These are phyloP conservation scores for Candida gigantensis DNA, from an alignment of 1,139 yeast species.

Conservation along the genomic window DNA sequence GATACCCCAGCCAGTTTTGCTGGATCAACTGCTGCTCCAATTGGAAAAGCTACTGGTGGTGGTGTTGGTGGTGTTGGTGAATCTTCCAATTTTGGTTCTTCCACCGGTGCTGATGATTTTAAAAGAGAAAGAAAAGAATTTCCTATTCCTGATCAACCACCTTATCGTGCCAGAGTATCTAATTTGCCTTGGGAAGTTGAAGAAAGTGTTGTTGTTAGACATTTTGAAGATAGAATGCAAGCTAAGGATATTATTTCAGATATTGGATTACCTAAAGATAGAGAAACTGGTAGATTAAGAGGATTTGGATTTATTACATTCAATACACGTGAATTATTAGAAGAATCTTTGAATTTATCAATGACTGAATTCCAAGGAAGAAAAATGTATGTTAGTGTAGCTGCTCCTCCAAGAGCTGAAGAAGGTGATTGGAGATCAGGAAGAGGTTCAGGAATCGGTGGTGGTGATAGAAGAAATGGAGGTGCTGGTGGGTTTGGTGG, in stretches of 20 bases:
- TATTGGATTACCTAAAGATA: constrained; percentile 71
- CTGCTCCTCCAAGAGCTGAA: constrained; percentile 72
- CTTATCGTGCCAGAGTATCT: constrained; percentile 83
- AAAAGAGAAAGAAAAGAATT: constrained; percentile 58
- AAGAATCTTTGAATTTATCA: constrained; percentile 66
- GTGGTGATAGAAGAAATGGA: constrained; percentile 30
- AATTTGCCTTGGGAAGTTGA: constrained; percentile 83
- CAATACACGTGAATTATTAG: constrained; percentile 62
- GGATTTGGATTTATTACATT: constrained; percentile 91
- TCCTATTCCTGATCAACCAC: constrained; percentile 90
- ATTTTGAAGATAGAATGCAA: constrained; percentile 66
- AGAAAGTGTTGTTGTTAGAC: constrained; percentile 65
- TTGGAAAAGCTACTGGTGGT: constrained; percentile 10
- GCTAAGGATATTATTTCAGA: constrained; percentile 52
- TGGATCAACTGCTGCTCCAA: constrained; percentile 28
- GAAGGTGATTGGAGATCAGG: constrained; percentile 49
- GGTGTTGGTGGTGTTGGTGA: constrained; percentile 14
- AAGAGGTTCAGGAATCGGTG: too few species aligned
- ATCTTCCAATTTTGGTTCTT: constrained; percentile 11
- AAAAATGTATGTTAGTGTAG: constrained; percentile 81
- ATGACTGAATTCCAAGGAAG: constrained; percentile 71
- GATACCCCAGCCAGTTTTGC: constrained; percentile 19
- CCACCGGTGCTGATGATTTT: constrained; percentile 11
- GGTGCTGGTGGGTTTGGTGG: constrained; percentile 42
- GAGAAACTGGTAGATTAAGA: constrained; percentile 61